Base-by-base conservation (phyloP, 805 yeast species). In the Isabelozyma pseudorhagii region DNA sequence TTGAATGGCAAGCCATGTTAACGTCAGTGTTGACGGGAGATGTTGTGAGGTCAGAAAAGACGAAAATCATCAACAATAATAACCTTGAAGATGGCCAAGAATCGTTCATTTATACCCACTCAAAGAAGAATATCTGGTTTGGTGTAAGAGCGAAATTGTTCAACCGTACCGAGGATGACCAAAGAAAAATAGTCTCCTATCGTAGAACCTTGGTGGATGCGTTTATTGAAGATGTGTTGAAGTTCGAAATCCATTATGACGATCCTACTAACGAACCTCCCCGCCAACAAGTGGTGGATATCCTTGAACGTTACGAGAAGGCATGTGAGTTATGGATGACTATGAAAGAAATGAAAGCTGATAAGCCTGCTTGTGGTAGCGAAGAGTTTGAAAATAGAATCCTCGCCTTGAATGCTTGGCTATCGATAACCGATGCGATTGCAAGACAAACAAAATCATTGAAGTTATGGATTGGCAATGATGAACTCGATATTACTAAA, bases 1-100 rank as follows among this genome's bases (percentile, higher is more conserved):
- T 92, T 10, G 97, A 91, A 68, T 94, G 99, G 99, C 98, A 94
- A 67, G 81, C 93, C 0, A 90, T 94, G 96, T 75, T 94, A 45
- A 80, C 88, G 9, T 80, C 91, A 3, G 98, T 94, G 3, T 78
- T 94, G 36, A 93, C 96, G 3, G 98, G 99, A 57, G 98, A 94
- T 66, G 96, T 94, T 47, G 91, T 94, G 17, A 81, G 86, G 36
- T 85, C 93, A 10, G 99, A 94, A 61, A 94, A 93, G 68, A 85
- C 89, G 4, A 85, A 85, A 66, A 76, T 88, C 48, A 83, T 81
- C 13, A 80, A 78, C 46, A 83, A 79, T 38, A 63, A 67, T 25
- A 67, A 61, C 53, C 58, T 66, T 0, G 68, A 67, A 40, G 69
- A 64, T 40, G 62, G 63, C 29, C 75, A 71, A 53, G 85, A 82